Evolutionary conservation across 805 yeast species (phyloP), one percentile per base, ranked within the genome.

Genomic region (Sporopachydermia lactativora): DNA sequence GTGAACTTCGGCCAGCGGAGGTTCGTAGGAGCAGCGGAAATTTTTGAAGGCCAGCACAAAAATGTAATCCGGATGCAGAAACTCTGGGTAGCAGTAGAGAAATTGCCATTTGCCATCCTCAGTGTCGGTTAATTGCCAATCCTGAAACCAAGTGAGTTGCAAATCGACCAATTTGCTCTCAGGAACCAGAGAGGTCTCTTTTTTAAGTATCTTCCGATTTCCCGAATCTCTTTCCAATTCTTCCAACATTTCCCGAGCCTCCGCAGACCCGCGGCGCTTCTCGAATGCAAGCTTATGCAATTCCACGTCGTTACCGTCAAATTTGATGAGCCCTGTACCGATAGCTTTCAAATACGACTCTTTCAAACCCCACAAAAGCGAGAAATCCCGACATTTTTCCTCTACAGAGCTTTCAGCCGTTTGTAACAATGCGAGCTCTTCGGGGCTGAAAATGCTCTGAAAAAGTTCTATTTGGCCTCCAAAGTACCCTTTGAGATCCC

Each of bases 291-390:
- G 13, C n/a, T 8, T 24, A 24, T 24, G 31, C 8, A 24, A n/a
- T 8, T 24, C 31, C 31, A 24, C 31, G n/a, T 24, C 31, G n/a
- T 24, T n/a, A 24, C 31, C 31, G n/a, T 24, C n/a, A n/a, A 24
- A 24, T 24, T 58, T 55, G 41, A 61, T 61, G 11, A 75, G 53
- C 0, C 94, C 94, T 14, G 66, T 57, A 0, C 94, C 94, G 2
- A 69, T 49, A 34, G 66, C 70, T 50, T 83, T 83, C 4, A 82
- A 69, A 50, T 73, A 80, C 15, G 84, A 74, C 53, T 83, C 95
- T 52, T 83, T 83, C 41, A 83, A 54, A 0, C 94, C 81, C 95
- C 95, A 83, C 28, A 69, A 64, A 34, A 73, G 73, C 15, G 79
- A 70, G 48, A 79, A 70, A 2, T 61, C 46, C 4, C 51, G 45